These are phyloP conservation scores for Candida tropicalis DNA, from an alignment of 1,139 yeast species.

Conservation along the genomic window DNA sequence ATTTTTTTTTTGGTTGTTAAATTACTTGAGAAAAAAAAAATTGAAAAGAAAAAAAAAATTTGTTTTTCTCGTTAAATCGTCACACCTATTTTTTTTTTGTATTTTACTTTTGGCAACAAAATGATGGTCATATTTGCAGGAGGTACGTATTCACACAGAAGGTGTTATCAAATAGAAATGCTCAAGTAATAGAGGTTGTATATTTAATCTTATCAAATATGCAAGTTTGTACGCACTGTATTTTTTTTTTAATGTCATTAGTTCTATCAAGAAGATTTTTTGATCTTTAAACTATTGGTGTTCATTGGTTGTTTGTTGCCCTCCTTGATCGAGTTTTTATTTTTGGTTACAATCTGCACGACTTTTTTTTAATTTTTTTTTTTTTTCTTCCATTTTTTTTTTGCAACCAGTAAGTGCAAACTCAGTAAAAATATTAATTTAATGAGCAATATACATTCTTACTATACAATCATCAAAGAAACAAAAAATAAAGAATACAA, in stretches of 20 bases:
- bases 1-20: constrained; percentile 2
- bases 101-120: neutral
- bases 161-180: too few species aligned
- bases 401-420: neutral
- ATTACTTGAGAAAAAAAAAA: too few species aligned
- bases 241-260: too few species aligned
- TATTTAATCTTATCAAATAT: too few species aligned
- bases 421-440: neutral
- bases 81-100: neutral
- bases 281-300: neutral
- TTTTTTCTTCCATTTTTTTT: constrained; percentile 3
- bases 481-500: too few species aligned
- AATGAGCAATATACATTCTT: neutral
- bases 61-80: neutral
- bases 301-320: neutral
- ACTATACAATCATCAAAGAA: too few species aligned
- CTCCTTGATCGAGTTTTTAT: too few species aligned
- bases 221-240: too few species aligned
- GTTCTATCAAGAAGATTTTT: too few species aligned
- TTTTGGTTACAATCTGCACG: neutral
- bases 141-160: too few species aligned
- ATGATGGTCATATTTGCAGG: neutral
- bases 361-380: neutral
- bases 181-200: too few species aligned
- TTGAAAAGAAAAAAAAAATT: neutral